phyloP scores from a whole-genome alignment of 768 basidiomycete species.

The Xanthoconium stramineum region DNA sequence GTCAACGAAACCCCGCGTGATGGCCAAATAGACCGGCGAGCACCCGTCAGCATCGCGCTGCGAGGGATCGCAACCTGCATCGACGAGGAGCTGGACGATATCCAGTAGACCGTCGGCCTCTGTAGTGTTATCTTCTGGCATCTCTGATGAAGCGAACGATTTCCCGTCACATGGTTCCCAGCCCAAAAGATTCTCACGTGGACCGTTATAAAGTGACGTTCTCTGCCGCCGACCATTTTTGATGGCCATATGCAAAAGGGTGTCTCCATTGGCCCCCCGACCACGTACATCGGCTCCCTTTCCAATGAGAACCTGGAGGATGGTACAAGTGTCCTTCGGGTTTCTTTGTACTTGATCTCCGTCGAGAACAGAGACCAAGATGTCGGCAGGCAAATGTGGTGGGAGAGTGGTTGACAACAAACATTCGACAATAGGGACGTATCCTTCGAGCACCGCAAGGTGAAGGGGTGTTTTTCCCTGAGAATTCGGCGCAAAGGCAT shows the following conservation, averaged over 20 bases:
- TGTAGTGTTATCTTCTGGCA: too few species aligned
- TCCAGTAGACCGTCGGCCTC: neutral
- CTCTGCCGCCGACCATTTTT: neutral
- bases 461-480: neutral
- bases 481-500: neutral
- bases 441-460: neutral
- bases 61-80: conserved; percentile 2
- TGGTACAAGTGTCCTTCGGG: neutral
- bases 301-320: neutral
- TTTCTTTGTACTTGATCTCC: neutral
- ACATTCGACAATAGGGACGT: neutral
- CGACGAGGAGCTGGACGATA: neutral
- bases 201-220: too few species aligned
- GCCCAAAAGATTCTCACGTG: too few species aligned
- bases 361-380: neutral
- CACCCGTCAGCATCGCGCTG: neutral
- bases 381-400: neutral
- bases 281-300: neutral
- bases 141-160: too few species aligned
- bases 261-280: neutral
- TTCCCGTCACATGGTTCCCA: too few species aligned
- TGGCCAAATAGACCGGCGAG: neutral
- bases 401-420: neutral
- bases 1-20: neutral
- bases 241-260: neutral